These are phyloP conservation scores for Catharanthus roseus DNA, from an alignment of 257 asterid species.

Conservation along the genomic window DNA sequence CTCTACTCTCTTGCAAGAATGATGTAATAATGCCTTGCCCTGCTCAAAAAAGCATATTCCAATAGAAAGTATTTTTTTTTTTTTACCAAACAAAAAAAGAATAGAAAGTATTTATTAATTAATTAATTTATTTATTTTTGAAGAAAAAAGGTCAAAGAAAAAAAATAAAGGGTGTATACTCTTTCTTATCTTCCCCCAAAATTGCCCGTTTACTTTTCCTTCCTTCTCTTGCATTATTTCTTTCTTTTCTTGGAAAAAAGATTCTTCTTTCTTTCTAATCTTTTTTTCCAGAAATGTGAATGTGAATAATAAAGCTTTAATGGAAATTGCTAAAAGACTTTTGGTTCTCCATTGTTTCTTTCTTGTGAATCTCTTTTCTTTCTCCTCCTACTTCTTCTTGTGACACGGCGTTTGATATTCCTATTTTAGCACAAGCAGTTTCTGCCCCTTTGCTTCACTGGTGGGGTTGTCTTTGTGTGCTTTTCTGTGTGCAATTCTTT, in stretches of 20 bases:
- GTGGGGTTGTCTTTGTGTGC: conserved; percentile 28
- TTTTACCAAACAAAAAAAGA: too few relatives aligned
- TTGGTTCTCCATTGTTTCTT: neutral
- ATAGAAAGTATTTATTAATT: too few relatives aligned
- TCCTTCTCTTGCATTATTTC: neutral
- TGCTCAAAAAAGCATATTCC: neutral
- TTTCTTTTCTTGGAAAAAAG: neutral
- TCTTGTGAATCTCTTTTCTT: conserved; percentile 10
- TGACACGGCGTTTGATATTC: conserved; percentile 3
- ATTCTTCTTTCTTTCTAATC: neutral
- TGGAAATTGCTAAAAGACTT: too few relatives aligned
- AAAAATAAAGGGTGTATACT: neutral
- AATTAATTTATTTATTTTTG: too few relatives aligned
- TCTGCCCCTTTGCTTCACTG: conserved; percentile 32
- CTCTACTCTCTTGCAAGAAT: too few relatives aligned
- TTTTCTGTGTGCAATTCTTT: conserved; percentile 18
- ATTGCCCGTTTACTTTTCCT: neutral
- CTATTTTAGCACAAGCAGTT: conserved; percentile 9
- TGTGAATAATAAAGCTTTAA: conserved; percentile 4
- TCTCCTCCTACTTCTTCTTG: too few relatives aligned
- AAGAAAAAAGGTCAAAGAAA: neutral
- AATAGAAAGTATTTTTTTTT: neutral
- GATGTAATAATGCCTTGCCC: neutral
- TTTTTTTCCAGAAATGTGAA: conserved; percentile 9
- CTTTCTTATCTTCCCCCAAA: neutral